phyloP scores from a whole-genome alignment of 139 green algal species.

The Coelastrella sp. region DNA sequence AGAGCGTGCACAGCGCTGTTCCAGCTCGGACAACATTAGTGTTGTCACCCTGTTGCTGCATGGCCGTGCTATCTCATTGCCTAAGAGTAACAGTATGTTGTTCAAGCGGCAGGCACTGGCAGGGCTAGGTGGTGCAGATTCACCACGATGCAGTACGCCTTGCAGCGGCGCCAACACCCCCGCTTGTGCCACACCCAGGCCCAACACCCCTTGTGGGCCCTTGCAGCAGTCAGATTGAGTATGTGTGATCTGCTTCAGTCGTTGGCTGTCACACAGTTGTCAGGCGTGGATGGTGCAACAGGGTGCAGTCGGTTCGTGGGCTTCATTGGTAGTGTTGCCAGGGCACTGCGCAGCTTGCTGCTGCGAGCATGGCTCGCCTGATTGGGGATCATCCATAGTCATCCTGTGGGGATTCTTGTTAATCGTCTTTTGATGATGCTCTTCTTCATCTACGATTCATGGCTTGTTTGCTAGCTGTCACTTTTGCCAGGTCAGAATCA shows the following conservation, averaged over 20 bases:
- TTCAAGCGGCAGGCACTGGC: constrained; percentile 24
- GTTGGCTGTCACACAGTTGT: too few relatives aligned
- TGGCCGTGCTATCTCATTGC: constrained; percentile 37
- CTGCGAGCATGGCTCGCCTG: background rate
- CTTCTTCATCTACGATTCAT: background rate
- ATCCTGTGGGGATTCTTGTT: background rate
- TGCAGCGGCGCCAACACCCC: background rate
- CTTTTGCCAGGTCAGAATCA: background rate
- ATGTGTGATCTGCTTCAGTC: background rate
- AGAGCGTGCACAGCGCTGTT: constrained; percentile 39
- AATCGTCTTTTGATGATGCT: background rate
- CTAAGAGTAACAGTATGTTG: constrained; percentile 54
- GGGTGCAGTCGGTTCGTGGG: too few relatives aligned
- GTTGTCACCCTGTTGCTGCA: constrained; percentile 45
- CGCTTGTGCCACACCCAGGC: background rate
- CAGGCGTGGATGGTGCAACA: too few relatives aligned
- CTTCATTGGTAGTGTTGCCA: too few relatives aligned
- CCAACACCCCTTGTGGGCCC: background rate
- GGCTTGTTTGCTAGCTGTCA: background rate
- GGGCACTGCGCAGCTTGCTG: background rate
- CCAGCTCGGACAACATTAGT: constrained; percentile 45
- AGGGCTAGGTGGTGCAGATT: background rate
- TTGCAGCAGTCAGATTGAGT: background rate
- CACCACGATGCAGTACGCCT: background rate
- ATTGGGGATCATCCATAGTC: background rate